phyloP scores from a whole-genome alignment of 768 basidiomycete genomes.

The Tephrocybe sp. region DNA sequence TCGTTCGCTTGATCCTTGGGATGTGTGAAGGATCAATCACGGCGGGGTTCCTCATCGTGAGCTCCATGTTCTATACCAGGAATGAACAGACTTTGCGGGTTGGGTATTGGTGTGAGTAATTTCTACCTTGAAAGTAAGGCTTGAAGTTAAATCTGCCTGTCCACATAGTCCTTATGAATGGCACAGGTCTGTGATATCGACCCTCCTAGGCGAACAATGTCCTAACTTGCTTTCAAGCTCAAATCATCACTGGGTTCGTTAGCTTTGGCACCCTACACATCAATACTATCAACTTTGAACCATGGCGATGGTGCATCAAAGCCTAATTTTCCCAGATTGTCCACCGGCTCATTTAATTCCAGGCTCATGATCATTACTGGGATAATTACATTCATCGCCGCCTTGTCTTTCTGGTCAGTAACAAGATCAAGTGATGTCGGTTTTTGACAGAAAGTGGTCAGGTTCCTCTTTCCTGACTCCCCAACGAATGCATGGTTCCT shows the following conservation, averaged over 20 bases:
- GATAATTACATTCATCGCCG: conserved; percentile 44
- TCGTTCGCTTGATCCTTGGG: conserved; percentile 64
- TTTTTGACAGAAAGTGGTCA: conserved; percentile 17
- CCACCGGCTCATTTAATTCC: not conserved
- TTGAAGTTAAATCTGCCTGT: not conserved
- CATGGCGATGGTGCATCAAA: conserved; percentile 69
- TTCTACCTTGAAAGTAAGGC: not conserved
- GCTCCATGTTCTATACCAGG: conserved; percentile 76
- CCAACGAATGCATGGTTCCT: conserved; percentile 78
- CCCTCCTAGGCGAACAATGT: not conserved
- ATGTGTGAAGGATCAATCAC: conserved; percentile 74
- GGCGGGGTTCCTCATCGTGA: conserved; percentile 76
- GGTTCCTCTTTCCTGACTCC: conserved; percentile 73
- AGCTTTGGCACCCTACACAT: conserved; percentile 70
- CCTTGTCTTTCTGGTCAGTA: not conserved
- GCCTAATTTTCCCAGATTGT: not conserved
- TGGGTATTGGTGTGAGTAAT: conserved; percentile 74
- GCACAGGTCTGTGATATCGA: conserved; percentile 45
- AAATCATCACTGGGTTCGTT: conserved; percentile 68
- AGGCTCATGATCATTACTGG: conserved; percentile 77
- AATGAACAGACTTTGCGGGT: conserved; percentile 67
- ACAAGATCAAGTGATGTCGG: not conserved
- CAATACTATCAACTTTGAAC: conserved; percentile 52
- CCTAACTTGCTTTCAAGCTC: conserved; percentile 39
- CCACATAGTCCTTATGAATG: conserved; percentile 68